Evolutionary conservation across 352 stramenopile species (phyloP), one percentile per base, ranked within the genome.

Genomic region (Pseudoperonospora humuli): DNA sequence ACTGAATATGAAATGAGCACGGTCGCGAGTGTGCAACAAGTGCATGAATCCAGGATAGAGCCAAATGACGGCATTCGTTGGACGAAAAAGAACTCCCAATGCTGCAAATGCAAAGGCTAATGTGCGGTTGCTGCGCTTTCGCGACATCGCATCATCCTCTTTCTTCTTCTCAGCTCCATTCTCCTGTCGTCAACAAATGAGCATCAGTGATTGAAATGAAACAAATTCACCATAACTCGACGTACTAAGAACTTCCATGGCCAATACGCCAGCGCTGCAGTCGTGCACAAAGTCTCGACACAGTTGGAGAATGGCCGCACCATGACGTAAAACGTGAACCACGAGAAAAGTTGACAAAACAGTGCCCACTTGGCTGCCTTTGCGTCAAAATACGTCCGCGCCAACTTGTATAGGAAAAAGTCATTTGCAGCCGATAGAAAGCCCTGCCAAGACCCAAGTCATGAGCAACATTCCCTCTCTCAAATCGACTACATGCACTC

Each of bases 291-390:
- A 3, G 78, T 84, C 57, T 95, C 83, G 17, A 91, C 66, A 32
- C 74, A 86, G 45, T 93, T 95, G 15, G 83, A 95, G 45, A 82
- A 95, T 23, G 83, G 83, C 8, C 83, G 75, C 26, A 93, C 79
- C 63, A 88, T 82, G 10, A 74, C 71, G 60, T 88, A 95, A 44
- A 89, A 92, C 31, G 69, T 73, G 37, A 95, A 95, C 80, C 80
- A 95, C 26, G 75, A 92, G 20, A 76, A 73, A 13, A 93, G 28
- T 7, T 84, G 71, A 45, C 75, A 90, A 20, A 92, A 49, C 10
- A 95, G 45, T 18, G 78, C 56, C 73, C 75, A 90, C 23, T 79
- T 76, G 47, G 81, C 78, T 11, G 66, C 43, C 27, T 63, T 71
- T 18, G 49, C 65, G 42, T 85, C 75, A 36, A 91, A 86, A 33